Base-by-base conservation (phyloP, 2,329 filamentous ascomycete species). In the Penicillium sp. region DNA sequence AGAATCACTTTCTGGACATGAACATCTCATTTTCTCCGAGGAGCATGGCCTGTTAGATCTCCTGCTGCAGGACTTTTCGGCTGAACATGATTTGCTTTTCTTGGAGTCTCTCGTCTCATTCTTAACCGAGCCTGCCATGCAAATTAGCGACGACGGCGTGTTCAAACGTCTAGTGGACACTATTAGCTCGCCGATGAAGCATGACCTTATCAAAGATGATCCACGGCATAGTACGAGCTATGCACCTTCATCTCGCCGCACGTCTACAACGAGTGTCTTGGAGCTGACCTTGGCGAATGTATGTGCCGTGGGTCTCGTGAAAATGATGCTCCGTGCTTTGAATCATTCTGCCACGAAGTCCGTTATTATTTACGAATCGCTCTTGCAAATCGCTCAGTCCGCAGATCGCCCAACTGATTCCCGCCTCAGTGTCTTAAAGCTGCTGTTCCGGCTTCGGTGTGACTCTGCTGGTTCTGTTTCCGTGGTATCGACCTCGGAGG, bases 381-480 rank as follows among this genome's bases (percentile, higher is more conserved):
- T 93, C 5, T 76, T 93, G 43, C 79, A 80, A 52, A 86, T 92
- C 63, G 86, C 83, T 6, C 82, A 82, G 62, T 83, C 83, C 16
- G 80, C 79, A 27, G 77, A 81, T 31, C 85, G 83, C 59, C 88
- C 89, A 57, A 78, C 82, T 7, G 87, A 90, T 73, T 87, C 89
- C 51, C 87, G 90, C 7, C 77, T 95, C 26, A 87, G 86, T 13
- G 87, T 88, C 2, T 85, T 93, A 80, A 91, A 90, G 67, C 76
- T 93, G 44, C 78, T 97, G 2, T 93, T 96, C 70, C 86, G 93
- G 44, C 78, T 97, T 29, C 85, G 93, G 57, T 91, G 91, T 22
- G 91, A 96, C 73, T 91, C 89, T 70, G 86, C 89, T 10, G 86
- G 93, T 63, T 84, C 87, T 45, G 83, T 97, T 4, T 91, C 89